These are phyloP conservation scores for Taxawa tesnikishii DNA, from an alignment of 2,329 filamentous ascomycete genomes.

Conservation along the genomic window DNA sequence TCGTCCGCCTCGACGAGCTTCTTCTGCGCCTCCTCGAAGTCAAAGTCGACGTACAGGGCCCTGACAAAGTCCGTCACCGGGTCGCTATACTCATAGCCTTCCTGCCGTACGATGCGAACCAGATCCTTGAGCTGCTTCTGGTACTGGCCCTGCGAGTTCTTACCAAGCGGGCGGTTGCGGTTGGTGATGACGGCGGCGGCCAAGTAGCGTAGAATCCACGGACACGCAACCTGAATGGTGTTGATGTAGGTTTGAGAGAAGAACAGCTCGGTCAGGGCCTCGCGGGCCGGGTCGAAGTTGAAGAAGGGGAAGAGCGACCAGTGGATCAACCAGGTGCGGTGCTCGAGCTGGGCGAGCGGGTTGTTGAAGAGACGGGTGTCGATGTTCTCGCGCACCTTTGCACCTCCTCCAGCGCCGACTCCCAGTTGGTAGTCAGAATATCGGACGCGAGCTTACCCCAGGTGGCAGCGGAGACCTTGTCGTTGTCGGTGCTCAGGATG, in stretches of 20 bases:
- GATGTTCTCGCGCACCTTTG: constrained; percentile 85
- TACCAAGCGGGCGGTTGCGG: constrained; percentile 63
- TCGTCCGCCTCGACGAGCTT: constrained; percentile 79
- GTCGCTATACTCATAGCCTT: constrained; percentile 94
- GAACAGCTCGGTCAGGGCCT: constrained; percentile 87
- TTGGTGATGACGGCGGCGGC: constrained; percentile 91
- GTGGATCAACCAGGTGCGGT: constrained; percentile 95
- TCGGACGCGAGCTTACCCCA: constrained; percentile 98
- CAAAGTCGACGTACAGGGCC: constrained; percentile 90
- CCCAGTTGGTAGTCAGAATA: constrained; percentile 92
- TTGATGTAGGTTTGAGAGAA: constrained; percentile 98
- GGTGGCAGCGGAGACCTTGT: constrained; percentile 88
- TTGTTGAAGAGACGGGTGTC: constrained; percentile 94
- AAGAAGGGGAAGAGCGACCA: constrained; percentile 98
- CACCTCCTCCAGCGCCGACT: constrained; percentile 80
- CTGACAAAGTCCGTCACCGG: constrained; percentile 94
- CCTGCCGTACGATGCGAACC: constrained; percentile 88
- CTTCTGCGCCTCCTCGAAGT: constrained; percentile 92
- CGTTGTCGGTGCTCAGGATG: constrained; percentile 94
- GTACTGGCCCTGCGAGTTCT: constrained; percentile 80
- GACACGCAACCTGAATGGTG: constrained; percentile 95
- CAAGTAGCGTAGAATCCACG: constrained; percentile 92
- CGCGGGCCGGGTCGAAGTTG: constrained; percentile 87
- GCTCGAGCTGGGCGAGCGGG: constrained; percentile 85
- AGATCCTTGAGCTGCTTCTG: constrained; percentile 99